A percentile compares a stretch with the other conserved stretches of the same genome.
Evolutionary conservation across 495 filamentous ascomycete species (phyloP).

Genomic region (Umbilicaria muhlenbergii): DNA sequence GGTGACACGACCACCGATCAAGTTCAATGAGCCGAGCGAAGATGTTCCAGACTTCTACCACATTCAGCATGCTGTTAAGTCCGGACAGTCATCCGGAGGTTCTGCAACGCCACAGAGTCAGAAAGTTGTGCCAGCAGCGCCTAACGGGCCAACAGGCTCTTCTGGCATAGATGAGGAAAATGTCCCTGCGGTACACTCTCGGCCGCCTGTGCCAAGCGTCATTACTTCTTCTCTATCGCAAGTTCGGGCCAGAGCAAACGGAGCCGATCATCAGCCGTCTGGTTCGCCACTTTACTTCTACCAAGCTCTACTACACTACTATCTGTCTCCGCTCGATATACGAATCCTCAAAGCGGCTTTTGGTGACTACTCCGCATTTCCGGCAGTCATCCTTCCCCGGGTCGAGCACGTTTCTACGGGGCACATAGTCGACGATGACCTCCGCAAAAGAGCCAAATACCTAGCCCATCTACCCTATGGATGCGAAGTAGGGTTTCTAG

Average conservation of each 20-base stretch:
- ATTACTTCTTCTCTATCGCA: neutral
- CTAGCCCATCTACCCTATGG: conserved; percentile 82
- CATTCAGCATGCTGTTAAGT: conserved; percentile 29
- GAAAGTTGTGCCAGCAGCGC: neutral
- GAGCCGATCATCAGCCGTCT: conserved; percentile 15
- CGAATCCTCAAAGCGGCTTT: conserved; percentile 86
- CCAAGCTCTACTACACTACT: conserved; percentile 76
- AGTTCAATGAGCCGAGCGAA: conserved; percentile 27
- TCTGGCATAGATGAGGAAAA: neutral
- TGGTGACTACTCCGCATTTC: conserved; percentile 68
- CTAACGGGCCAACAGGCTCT: neutral
- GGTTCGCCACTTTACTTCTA: conserved; percentile 65
- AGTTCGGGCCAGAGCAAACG: conserved; percentile 7
- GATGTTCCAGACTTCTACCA: conserved; percentile 38
- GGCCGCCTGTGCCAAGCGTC: neutral
- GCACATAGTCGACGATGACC: conserved; percentile 78
- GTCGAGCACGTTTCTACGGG: conserved; percentile 87
- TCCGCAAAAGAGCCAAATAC: conserved; percentile 79
- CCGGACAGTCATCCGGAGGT: conserved; percentile 24
- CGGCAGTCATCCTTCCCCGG: conserved; percentile 75
- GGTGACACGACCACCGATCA: conserved; percentile 28
- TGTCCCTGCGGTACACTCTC: neutral
- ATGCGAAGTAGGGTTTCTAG: conserved; percentile 84
- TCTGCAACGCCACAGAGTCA: neutral
- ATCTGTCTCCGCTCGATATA: conserved; percentile 87